Evolutionary conservation across 2,329 filamentous ascomycete species (phyloP), one percentile per base, ranked within the genome.

Genomic region (Trichoderma koningii): DNA sequence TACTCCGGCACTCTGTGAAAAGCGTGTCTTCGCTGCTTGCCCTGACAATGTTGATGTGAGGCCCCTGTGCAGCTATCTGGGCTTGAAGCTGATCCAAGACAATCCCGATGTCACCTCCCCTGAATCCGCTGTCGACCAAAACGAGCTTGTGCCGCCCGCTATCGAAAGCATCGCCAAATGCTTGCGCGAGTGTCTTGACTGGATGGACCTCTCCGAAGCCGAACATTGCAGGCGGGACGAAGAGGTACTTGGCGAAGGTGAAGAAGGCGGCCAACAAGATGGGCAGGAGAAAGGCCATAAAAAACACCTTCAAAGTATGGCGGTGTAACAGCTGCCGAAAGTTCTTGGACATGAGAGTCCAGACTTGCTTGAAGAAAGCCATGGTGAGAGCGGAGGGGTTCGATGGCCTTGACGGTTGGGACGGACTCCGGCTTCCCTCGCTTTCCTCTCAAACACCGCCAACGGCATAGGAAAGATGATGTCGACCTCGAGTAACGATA

Each of bases 161-260:
- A 12, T 80, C 80, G 17, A 78, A 77, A 2, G 88, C 85, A 28
- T 79, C 78, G 21, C 76, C 73, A 38, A 96, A 81, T 1, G 88
- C 91, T 67, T 90, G 79, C 41, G 81, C 72, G 19, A 96, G 82
- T 12, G 85, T 83, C 66, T 87, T 85, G 67, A 97, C 77, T 0
- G 87, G 82, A 7, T 77, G 79, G 0, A 86, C 76, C 0, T 81
- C 74, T 51, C 88, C 90, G 69, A 97, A 87, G 51, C 93, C 93
- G 71, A 84, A 96, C 3, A 83, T 79, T 0, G 90, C 89, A 1
- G 91, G 89, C 1, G 92, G 89, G 3, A 93, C 85, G 71, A 96
- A 94, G 68, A 97, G 85, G 74, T 93, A 93, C 70, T 91, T 89
- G 17, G 92, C 89, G 75, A 90, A 94, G 61, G 81, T 85, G 66